Conservation (phyloP, 1,139 yeast species). For the Suhomyces bribrorum region DNA sequence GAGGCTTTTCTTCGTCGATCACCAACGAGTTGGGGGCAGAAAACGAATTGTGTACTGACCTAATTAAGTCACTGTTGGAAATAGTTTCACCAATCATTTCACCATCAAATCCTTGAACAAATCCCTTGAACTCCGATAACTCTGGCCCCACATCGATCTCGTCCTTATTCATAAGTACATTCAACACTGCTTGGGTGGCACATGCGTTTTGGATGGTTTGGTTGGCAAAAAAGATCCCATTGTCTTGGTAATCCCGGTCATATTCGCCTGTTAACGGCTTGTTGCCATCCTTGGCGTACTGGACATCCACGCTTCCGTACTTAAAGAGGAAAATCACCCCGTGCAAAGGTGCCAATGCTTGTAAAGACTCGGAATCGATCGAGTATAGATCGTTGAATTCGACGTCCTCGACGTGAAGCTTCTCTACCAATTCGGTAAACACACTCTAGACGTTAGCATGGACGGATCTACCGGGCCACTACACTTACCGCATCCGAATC, state of each 20-base stretch:
- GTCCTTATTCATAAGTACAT: constrained; percentile 48
- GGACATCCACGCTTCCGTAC: constrained; percentile 47
- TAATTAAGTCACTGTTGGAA: constrained; percentile 59
- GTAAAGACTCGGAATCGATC: constrained; percentile 51
- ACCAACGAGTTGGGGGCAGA: constrained; percentile 54
- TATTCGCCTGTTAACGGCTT: constrained; percentile 48
- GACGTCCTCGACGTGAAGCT: constrained; percentile 55
- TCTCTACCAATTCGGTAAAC: constrained; percentile 63
- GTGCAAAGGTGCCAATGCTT: constrained; percentile 45
- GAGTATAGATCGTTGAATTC: constrained; percentile 64
- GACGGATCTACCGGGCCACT: background rate
- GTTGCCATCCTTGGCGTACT: constrained; percentile 28
- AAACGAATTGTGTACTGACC: constrained; percentile 65
- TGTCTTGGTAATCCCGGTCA: constrained; percentile 38
- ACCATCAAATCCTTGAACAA: constrained; percentile 57
- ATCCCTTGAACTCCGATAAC: constrained; percentile 49
- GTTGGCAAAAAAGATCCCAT: constrained; percentile 58
- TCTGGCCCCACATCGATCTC: constrained; percentile 52
- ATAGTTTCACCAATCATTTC: constrained; percentile 64
- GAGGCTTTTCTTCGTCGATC: constrained; percentile 42
- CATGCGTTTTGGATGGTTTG: constrained; percentile 74
- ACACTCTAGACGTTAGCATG: constrained; percentile 48
- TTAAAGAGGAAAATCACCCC: constrained; percentile 69
- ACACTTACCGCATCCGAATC: constrained; percentile 65
- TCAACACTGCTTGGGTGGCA: constrained; percentile 77